These are phyloP conservation scores for Pisolithus tinctorius DNA, from an alignment of 768 basidiomycete species.

Conservation along the genomic window DNA sequence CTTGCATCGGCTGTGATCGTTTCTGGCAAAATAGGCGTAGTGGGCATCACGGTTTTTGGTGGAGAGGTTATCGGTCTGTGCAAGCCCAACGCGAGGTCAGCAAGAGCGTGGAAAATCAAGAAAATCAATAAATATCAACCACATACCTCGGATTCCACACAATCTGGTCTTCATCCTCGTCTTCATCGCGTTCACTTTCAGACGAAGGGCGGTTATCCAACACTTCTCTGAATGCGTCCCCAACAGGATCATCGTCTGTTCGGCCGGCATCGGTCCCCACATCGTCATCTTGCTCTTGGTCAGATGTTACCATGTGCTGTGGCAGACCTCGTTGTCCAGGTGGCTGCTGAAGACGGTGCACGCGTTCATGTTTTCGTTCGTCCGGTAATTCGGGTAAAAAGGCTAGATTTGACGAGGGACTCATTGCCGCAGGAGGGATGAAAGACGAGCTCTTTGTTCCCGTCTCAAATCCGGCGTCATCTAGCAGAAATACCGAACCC, in stretches of 20 bases:
- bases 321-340: neutral
- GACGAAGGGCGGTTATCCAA: constrained; percentile 28
- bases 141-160: constrained; percentile 65
- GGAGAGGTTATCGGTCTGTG: neutral
- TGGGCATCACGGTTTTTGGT: constrained; percentile 9
- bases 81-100: neutral
- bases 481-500: constrained; percentile 16
- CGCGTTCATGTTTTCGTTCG: neutral
- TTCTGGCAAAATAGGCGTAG: constrained; percentile 10
- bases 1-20: neutral
- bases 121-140: constrained; percentile 3
- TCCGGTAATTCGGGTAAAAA: neutral
- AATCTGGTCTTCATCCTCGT: constrained; percentile 62
- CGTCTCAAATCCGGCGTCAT: constrained; percentile 2
- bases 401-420: neutral
- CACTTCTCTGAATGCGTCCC: constrained; percentile 53
- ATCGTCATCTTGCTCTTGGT: constrained; percentile 43
- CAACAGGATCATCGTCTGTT: constrained; percentile 81
- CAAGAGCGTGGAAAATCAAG: neutral
- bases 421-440: constrained; percentile 3
- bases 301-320: constrained; percentile 1
- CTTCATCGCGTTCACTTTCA: constrained; percentile 34
- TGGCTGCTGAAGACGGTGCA: neutral
- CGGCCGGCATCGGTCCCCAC: constrained; percentile 62
- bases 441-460: neutral